These are phyloP conservation scores for Senna siamea DNA, from an alignment of 306 rosid genomes.

Conservation along the genomic window DNA sequence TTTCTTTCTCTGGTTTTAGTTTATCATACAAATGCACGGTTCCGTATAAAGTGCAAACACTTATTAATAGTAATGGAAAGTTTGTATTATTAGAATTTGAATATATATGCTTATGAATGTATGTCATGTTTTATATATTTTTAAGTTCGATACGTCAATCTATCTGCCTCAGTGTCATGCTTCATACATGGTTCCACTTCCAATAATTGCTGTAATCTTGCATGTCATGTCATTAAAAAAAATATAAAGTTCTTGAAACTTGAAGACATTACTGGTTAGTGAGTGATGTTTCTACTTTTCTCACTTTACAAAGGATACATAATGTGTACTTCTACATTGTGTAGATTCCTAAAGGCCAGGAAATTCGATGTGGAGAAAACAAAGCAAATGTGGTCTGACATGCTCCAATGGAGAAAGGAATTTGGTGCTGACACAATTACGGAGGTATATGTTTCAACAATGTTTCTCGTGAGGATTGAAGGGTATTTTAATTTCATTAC, in stretches of 20 bases:
- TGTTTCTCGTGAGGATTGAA: not conserved
- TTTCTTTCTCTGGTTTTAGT: slow-evolving; percentile 17
- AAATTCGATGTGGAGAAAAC: slow-evolving; percentile 82
- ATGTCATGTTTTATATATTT: not conserved
- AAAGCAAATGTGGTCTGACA: slow-evolving; percentile 94
- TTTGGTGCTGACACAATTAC: slow-evolving; percentile 73
- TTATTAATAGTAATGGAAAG: not conserved
- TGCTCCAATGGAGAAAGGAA: slow-evolving; percentile 89
- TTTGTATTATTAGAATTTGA: not conserved
- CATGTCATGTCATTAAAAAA: not conserved
- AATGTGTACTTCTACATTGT: not conserved
- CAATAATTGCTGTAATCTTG: not conserved
- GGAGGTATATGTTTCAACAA: slow-evolving; percentile 57
- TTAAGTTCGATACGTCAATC: not conserved
- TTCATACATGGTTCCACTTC: not conserved
- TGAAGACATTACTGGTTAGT: not conserved
- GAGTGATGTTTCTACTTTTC: not conserved
- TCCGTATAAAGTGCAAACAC: not conserved
- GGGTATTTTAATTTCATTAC: not conserved
- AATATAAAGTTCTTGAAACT: not conserved
- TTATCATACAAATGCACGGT: not conserved
- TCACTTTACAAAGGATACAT: not conserved
- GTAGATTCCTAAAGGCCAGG: slow-evolving; percentile 87
- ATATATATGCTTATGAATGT: too few relatives aligned
- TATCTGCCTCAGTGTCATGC: not conserved